Base-by-base conservation (phyloP, 306 rosid genomes). In the Phaseolus lunatus region DNA sequence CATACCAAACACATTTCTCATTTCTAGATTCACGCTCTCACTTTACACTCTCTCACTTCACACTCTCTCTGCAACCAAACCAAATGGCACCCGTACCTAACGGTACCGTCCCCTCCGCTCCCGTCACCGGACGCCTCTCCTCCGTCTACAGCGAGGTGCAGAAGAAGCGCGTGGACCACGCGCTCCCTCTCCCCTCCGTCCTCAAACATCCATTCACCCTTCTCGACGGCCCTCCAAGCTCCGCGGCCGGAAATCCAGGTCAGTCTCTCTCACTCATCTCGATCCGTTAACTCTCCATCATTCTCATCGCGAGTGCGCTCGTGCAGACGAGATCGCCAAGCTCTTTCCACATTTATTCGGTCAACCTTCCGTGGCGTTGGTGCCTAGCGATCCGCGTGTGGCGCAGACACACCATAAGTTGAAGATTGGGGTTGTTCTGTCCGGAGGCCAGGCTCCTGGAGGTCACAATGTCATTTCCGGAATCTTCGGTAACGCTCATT, bases 381-480 rank as follows among this genome's bases (percentile, higher is more conserved):
- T 80, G 27, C 91, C 90, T 0, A 71, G 81, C 61, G 90, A 85
- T 20, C 57, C 88, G 1, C 45, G 22, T 18, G 2, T 81, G 2
- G 70, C 15, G 44, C 83, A 24, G 24, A 59, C 88, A 1, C 70
- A 72, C 29, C 83, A 69, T 75, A 88, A 84, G 89, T 56, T 96
- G 89, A 96, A 92, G 91, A 90, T 96, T 15, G 99, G 99, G 5
- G 97, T 92, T 2, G 99, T 96, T 72, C 83, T 96, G 82, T 96
- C 99, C 15, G 99, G 99, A 59, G 99, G 99, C 69, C 98, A 92
- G 68, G 98, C 99, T 63, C 99, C 99, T 0, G 99, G 98, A 24
- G 99, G 99, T 5, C 99, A 96, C 86, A 96, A 96, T 83, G 99
- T 96, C 64, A 96, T 96, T 24, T 88, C 90, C 62, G 99, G 99